phyloP scores from a whole-genome alignment of 768 basidiomycete genomes.

The Lactifluus volemus region DNA sequence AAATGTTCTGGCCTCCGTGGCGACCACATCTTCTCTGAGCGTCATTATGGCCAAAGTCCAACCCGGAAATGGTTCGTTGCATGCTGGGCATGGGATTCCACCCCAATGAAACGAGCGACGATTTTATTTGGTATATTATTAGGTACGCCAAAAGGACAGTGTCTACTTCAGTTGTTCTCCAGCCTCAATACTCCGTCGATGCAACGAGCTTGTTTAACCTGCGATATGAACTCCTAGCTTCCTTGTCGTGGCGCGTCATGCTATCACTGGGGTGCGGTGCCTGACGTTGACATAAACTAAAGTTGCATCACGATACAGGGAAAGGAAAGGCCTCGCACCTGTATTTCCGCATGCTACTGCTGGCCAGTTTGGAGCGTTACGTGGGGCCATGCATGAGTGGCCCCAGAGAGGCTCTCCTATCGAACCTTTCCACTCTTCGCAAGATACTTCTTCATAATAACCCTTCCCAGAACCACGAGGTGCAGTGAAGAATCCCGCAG shows the following conservation, averaged over 20 bases:
- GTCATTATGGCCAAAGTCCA: constrained; percentile 16
- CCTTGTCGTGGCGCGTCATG: not conserved
- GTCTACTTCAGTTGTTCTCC: not conserved
- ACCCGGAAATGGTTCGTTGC: constrained; percentile 11
- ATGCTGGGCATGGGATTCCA: not conserved
- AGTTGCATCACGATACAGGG: no score
- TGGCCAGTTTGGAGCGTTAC: constrained; percentile 42
- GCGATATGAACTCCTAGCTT: not conserved
- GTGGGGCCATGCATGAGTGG: constrained; percentile 38
- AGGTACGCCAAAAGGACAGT: no score
- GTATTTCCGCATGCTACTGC: constrained; percentile 44
- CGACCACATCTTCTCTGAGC: not conserved
- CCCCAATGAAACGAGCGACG: not conserved
- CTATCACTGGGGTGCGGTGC: not conserved
- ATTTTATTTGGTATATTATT: not conserved
- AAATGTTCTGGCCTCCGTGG: not conserved
- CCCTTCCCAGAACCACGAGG: constrained; percentile 46
- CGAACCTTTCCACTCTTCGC: constrained; percentile 47
- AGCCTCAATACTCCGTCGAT: not conserved
- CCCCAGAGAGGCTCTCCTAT: constrained; percentile 37
- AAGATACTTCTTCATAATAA: constrained; percentile 46
- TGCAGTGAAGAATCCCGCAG: constrained; percentile 45
- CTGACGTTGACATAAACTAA: not conserved
- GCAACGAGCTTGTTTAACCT: not conserved
- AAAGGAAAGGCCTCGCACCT: constrained; percentile 27